Evolutionary conservation across 331 rosid genomes (phyloP).

Genomic region (Stylosanthes scabra): DNA sequence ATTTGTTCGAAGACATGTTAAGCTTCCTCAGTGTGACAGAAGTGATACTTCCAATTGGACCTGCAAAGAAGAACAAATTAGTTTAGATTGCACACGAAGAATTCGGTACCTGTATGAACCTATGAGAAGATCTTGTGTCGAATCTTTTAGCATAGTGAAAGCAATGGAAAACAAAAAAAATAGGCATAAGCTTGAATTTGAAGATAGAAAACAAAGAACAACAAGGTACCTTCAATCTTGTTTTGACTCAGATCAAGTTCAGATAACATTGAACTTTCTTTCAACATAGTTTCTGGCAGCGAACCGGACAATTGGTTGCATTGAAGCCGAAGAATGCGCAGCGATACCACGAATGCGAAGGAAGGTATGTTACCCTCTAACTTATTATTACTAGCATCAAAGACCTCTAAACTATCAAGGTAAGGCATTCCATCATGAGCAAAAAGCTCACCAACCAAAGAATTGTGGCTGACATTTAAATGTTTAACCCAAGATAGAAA

Average conservation of each 20-base stretch:
- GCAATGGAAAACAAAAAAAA: neutral
- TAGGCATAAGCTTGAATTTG: neutral
- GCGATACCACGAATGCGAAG: constrained; percentile 72
- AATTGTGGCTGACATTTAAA: constrained; percentile 72
- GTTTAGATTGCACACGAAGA: constrained; percentile 26
- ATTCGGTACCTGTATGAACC: neutral
- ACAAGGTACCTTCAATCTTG: constrained; percentile 66
- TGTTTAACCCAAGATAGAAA: constrained; percentile 62
- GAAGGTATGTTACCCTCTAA: constrained; percentile 71
- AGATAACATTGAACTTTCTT: constrained; percentile 78
- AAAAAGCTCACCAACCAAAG: constrained; percentile 72
- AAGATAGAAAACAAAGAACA: constrained; percentile 26
- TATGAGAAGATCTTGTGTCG: neutral
- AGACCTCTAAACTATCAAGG: constrained; percentile 78
- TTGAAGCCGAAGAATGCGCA: constrained; percentile 64
- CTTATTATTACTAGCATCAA: constrained; percentile 78
- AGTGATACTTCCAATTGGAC: constrained; percentile 73
- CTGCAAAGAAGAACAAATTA: constrained; percentile 51
- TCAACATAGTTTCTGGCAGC: constrained; percentile 68
- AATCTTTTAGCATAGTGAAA: neutral
- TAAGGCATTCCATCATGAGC: constrained; percentile 84
- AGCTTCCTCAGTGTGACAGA: constrained; percentile 76
- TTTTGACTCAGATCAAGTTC: constrained; percentile 85
- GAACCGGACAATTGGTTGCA: constrained; percentile 70
- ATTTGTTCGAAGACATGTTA: constrained; percentile 75